These are phyloP conservation scores for Penstemon davidsonii DNA, from an alignment of 257 asterid genomes.

Conservation along the genomic window DNA sequence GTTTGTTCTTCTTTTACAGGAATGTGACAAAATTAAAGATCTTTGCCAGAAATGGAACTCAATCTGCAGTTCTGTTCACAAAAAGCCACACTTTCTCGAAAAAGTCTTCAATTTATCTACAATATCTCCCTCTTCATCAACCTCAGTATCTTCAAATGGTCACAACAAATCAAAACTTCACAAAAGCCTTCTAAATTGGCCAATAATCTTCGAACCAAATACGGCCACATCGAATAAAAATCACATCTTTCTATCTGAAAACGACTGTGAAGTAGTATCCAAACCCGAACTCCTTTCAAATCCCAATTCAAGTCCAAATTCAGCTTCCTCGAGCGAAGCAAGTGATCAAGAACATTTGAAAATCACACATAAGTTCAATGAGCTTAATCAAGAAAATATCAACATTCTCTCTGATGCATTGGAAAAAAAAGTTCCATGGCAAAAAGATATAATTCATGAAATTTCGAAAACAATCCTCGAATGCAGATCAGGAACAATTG, in stretches of 20 bases:
- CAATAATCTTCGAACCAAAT: constrained; percentile 41
- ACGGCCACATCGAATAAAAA: constrained; percentile 38
- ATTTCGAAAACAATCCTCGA: constrained; percentile 52
- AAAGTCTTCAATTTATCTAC: constrained; percentile 53
- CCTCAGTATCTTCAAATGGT: constrained; percentile 67
- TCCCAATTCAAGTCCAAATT: constrained; percentile 93
- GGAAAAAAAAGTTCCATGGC: constrained; percentile 69
- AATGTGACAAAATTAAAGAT: constrained; percentile 51
- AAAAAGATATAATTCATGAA: constrained; percentile 46
- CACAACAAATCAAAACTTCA: constrained; percentile 41
- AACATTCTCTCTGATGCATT: constrained; percentile 48
- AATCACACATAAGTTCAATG: constrained; percentile 36
- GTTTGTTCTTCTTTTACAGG: constrained; percentile 44
- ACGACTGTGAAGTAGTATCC: constrained; percentile 32
- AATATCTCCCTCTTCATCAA: constrained; percentile 66
- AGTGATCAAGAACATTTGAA: constrained; percentile 42
- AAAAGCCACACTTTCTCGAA: constrained; percentile 59
- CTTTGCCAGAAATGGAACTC: constrained; percentile 93
- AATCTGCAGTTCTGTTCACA: constrained; percentile 73
- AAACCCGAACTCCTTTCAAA: constrained; percentile 79
- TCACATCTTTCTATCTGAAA: constrained; percentile 39
- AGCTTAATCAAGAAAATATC: constrained; percentile 42
- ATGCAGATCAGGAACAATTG: constrained; percentile 54
- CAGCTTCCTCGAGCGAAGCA: constrained; percentile 96
- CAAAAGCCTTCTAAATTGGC: constrained; percentile 47